Evolutionary conservation across 306 rosid species (phyloP).

Genomic region (barrel medic (Medicago truncatula)): DNA sequence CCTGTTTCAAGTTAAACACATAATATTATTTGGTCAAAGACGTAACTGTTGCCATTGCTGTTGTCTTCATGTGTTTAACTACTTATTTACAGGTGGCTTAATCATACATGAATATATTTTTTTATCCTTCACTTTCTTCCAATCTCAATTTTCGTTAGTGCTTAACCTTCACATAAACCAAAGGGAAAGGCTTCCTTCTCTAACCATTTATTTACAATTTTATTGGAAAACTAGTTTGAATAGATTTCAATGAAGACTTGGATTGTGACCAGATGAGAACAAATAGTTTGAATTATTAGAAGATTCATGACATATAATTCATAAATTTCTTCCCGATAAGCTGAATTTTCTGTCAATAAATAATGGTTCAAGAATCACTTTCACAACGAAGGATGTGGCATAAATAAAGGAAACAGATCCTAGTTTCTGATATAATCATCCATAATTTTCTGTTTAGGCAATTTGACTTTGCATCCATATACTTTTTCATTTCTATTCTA

Average conservation of each 20-base stretch:
- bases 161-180: constrained; percentile 1
- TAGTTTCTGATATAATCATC: constrained; percentile 10
- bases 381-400: constrained; percentile 3
- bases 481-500: neutral
- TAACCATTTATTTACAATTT: constrained; percentile 15
- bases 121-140: neutral
- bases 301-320: neutral
- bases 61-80: no score
- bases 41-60: constrained; percentile 5
- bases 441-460: constrained; percentile 16
- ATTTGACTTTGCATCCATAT: constrained; percentile 5
- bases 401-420: neutral
- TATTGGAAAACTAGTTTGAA: constrained; percentile 10
- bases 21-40: constrained; percentile 24
- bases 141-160: constrained; percentile 2
- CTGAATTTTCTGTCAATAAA: neutral
- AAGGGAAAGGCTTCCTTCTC: constrained; percentile 2
- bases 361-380: neutral
- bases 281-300: neutral
- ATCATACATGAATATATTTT: constrained; percentile 10
- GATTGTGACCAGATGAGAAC: neutral
- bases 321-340: neutral
- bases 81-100: neutral
- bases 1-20: neutral
- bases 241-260: neutral